phyloP scores from a whole-genome alignment of 768 basidiomycete species.

The Termitomyces sp. region DNA sequence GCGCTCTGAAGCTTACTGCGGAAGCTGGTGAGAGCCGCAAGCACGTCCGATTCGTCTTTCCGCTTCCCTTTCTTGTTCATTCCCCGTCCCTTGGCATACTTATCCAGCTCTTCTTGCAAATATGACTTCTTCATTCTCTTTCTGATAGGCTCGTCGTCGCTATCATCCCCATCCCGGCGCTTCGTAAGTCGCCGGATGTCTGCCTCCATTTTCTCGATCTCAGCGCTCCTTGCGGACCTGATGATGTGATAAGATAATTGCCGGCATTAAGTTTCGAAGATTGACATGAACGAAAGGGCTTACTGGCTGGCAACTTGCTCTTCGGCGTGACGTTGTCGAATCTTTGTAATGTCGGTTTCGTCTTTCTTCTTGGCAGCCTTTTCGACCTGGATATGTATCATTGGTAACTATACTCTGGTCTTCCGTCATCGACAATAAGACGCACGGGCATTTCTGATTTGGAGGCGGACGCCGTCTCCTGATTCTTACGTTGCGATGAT shows the following conservation, averaged over 20 bases:
- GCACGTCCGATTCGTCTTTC: conserved; percentile 71
- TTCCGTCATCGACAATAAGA: not conserved
- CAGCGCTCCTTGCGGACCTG: conserved; percentile 65
- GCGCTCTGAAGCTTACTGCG: conserved; percentile 61
- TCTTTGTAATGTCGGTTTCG: conserved; percentile 61
- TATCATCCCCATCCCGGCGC: conserved; percentile 52
- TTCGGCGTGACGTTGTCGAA: conserved; percentile 72
- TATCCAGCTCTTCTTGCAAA: conserved; percentile 78
- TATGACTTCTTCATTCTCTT: conserved; percentile 67
- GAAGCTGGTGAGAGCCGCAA: conserved; percentile 70
- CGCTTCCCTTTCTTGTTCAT: conserved; percentile 50
- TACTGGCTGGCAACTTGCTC: conserved; percentile 68
- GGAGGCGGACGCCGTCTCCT: not conserved
- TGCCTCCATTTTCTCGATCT: conserved; percentile 87
- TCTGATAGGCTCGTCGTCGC: conserved; percentile 62
- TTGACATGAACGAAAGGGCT: conserved; percentile 13
- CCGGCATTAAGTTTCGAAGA: not conserved
- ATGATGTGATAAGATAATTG: not conserved
- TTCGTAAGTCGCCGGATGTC: conserved; percentile 79
- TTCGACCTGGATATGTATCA: conserved; percentile 1
- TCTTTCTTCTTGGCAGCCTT: conserved; percentile 37
- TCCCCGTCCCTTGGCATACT: conserved; percentile 69
- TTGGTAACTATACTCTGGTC: not conserved
- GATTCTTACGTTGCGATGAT: conserved; percentile 10
- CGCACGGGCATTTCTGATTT: conserved; percentile 10